These are phyloP conservation scores for Pichia sp. DNA, from an alignment of 1,139 yeast species.

Conservation along the genomic window DNA sequence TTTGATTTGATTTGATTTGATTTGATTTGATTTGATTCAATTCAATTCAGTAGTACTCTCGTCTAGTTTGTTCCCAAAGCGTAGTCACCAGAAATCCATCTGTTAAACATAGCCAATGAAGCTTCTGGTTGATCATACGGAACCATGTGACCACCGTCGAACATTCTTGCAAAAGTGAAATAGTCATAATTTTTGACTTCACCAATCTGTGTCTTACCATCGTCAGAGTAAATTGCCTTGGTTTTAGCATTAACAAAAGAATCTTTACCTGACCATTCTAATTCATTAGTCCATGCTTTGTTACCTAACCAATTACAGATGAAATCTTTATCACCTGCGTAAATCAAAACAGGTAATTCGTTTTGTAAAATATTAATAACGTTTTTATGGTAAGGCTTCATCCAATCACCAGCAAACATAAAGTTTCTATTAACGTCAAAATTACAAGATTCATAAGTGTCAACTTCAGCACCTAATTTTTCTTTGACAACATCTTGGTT, in stretches of 20 bases:
- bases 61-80: conserved; percentile 19
- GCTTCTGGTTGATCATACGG: conserved; percentile 43
- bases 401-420: conserved; percentile 84
- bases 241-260: conserved; percentile 40
- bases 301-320: conserved; percentile 86
- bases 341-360: conserved; percentile 61
- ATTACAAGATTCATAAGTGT: conserved; percentile 75
- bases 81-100: conserved; percentile 40
- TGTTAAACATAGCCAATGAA: conserved; percentile 37
- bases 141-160: conserved; percentile 64
- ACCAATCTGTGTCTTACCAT: conserved; percentile 40
- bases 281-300: conserved; percentile 68
- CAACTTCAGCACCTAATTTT: conserved; percentile 91
- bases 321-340: conserved; percentile 83
- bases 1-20: no score
- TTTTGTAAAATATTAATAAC: conserved; percentile 43
- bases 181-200: conserved; percentile 47
- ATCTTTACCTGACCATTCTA: conserved; percentile 57
- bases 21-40: no score
- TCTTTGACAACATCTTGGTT: conserved; percentile 62
- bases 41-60: no score
- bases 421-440: conserved; percentile 78
- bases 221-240: conserved; percentile 30
- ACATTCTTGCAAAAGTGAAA: conserved; percentile 57
- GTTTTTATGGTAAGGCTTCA: conserved; percentile 71